Evolutionary conservation across 1,139 yeast genomes (phyloP), one percentile per base, ranked within the genome.

Genomic region (Lodderomyces orthopsilosis): DNA sequence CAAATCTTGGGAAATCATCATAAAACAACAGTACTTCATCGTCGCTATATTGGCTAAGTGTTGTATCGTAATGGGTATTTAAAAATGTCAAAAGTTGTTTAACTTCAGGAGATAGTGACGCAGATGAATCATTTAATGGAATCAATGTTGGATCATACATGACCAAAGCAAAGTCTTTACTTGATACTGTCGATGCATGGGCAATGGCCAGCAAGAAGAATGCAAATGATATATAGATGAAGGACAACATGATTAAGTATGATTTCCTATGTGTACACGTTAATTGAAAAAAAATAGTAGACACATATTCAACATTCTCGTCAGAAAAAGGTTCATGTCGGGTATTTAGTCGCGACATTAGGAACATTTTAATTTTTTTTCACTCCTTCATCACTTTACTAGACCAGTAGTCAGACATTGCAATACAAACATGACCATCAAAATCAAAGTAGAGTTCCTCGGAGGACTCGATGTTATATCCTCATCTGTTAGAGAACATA

Each of bases 391-490:
- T 12, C 6, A 41, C 12, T n/a, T n/a, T n/a, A n/a, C n/a, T n/a
- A n/a, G n/a, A n/a, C n/a, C n/a, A n/a, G n/a, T n/a, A n/a, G n/a
- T n/a, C n/a, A n/a, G n/a, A n/a, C 27, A 24, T 19, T 8, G 7
- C 23, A 13, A 35, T 10, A 35, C 17, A 35, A 22, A 4, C 7
- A 59, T 59, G 65, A 43, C 51, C 5, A 57, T 65, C 8, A 64
- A 62, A 41, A 58, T 73, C 4, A 72, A 64, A 47, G 72, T 74
- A 1, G 79, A 74, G 50, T 75, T 75, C 51, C 54, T 75, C 48
- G 94, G 94, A 17, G 94, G 94, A 0, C 66, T 85, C 35, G 93
- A 85, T 57, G 79, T 77, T 43, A 75, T 84, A 14, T 83, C 87
- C 44, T 68, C 66, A 41, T 73, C 77, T 41, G 70, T 74, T 36